Evolutionary conservation across 129 eudicot species (phyloP).

Genomic region (Gnaphalium uliginosum): DNA sequence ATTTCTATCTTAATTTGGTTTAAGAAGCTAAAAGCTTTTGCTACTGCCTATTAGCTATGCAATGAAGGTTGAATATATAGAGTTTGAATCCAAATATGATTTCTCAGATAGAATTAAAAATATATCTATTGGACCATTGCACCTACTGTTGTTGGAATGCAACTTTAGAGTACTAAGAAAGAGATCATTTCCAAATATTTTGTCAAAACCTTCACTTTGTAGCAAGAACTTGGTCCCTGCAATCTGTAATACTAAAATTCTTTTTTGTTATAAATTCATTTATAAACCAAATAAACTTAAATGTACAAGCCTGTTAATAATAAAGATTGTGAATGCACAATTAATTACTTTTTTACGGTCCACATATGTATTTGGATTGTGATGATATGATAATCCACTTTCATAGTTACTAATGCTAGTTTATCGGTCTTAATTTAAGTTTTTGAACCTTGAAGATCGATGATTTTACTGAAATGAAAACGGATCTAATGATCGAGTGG

Average conservation of each 20-base stretch:
- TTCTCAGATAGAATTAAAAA: neutral
- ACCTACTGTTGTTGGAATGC: slow-evolving; percentile 18
- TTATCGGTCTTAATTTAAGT: neutral
- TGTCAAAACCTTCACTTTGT: slow-evolving; percentile 14
- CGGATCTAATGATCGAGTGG: neutral
- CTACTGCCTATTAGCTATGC: neutral
- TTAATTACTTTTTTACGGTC: neutral
- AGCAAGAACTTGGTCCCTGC: slow-evolving; percentile 5
- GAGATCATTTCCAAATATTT: neutral
- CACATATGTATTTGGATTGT: neutral
- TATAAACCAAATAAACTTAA: too few species aligned
- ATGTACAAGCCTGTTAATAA: too few species aligned
- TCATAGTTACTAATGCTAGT: neutral
- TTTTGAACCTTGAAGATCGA: neutral
- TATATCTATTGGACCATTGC: neutral
- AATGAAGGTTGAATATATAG: slow-evolving; percentile 6
- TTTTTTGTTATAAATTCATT: neutral
- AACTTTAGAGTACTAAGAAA: slow-evolving; percentile 18
- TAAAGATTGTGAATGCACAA: neutral
- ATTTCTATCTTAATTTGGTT: neutral
- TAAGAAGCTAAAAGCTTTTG: neutral
- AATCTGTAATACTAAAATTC: neutral
- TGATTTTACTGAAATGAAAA: neutral
- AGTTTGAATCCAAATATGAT: neutral
- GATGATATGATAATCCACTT: too few species aligned